Evolutionary conservation across 768 basidiomycete genomes (phyloP).

Genomic region (Podaxis sp.): DNA sequence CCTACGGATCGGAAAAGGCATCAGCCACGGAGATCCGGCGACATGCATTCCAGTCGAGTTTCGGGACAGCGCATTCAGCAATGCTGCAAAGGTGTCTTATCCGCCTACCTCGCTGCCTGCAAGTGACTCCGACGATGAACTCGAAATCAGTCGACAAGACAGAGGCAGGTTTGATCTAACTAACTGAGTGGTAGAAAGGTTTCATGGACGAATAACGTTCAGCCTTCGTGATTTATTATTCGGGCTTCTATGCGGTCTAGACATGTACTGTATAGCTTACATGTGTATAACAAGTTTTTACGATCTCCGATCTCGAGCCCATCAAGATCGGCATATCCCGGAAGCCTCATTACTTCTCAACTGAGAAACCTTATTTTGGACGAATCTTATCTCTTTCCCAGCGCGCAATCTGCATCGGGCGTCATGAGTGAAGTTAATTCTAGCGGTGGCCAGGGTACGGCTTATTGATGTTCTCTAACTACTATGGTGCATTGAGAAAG

Average conservation of each 20-base stretch:
- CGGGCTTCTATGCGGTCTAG: neutral
- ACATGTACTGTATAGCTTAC: no score
- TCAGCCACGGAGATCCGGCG: neutral
- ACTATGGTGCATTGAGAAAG: neutral
- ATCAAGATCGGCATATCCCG: slow-evolving; percentile 1
- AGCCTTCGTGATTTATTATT: neutral
- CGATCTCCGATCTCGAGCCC: neutral
- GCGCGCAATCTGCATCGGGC: neutral
- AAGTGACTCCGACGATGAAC: neutral
- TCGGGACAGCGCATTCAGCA: neutral
- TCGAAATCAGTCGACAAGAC: neutral
- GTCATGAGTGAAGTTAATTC: neutral
- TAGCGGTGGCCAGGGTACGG: neutral
- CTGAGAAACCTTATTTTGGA: neutral
- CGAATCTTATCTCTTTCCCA: slow-evolving; percentile 6
- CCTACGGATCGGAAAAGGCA: slow-evolving; percentile 6
- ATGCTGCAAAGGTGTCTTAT: neutral
- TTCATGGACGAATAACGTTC: neutral
- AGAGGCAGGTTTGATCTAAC: neutral
- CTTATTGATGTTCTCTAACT: neutral
- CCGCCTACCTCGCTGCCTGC: neutral
- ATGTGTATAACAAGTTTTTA: no score
- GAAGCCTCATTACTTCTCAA: neutral
- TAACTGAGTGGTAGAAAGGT: neutral
- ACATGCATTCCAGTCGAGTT: slow-evolving; percentile 3